These are phyloP conservation scores for Paracamarosporium sp. DNA, from an alignment of 2,329 filamentous ascomycete genomes.

Conservation along the genomic window DNA sequence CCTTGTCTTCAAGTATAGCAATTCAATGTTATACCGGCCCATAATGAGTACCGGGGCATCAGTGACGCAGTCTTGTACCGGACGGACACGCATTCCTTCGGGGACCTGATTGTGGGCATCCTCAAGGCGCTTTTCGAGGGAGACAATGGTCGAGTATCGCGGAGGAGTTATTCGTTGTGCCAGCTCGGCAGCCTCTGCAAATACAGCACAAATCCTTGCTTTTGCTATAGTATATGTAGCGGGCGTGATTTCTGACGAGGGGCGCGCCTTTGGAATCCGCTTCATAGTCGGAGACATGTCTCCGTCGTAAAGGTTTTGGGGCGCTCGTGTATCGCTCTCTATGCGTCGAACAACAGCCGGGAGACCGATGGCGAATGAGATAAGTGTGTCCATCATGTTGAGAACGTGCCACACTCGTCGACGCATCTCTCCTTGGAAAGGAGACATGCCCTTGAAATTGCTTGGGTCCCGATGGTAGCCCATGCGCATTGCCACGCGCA, in stretches of 20 bases:
- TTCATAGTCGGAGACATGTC: constrained; percentile 44
- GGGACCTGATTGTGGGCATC: constrained; percentile 44
- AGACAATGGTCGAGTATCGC: constrained; percentile 46
- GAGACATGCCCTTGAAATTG: constrained; percentile 36
- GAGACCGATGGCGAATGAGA: constrained; percentile 44
- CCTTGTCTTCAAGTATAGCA: constrained; percentile 59
- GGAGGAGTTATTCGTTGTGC: constrained; percentile 46
- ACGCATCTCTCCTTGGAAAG: constrained; percentile 47
- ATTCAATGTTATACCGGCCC: constrained; percentile 58
- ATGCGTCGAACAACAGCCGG: constrained; percentile 40
- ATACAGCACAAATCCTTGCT: constrained; percentile 39
- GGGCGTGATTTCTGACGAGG: constrained; percentile 30
- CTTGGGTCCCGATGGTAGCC: constrained; percentile 48
- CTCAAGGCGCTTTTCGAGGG: constrained; percentile 45
- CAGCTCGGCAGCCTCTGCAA: constrained; percentile 49
- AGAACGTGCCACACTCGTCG: constrained; percentile 43
- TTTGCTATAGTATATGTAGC: constrained; percentile 47
- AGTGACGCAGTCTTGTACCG: constrained; percentile 52
- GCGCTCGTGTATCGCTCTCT: constrained; percentile 42
- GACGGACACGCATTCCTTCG: constrained; percentile 43
- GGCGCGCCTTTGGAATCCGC: constrained; percentile 23
- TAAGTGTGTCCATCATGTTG: constrained; percentile 40
- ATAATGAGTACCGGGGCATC: constrained; percentile 60
- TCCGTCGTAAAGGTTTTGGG: constrained; percentile 46
- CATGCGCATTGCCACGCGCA: constrained; percentile 41